Evolutionary conservation across 129 eudicot genomes (phyloP), one percentile per base, ranked within the genome.

Genomic region (Tanacetum coccineum): DNA sequence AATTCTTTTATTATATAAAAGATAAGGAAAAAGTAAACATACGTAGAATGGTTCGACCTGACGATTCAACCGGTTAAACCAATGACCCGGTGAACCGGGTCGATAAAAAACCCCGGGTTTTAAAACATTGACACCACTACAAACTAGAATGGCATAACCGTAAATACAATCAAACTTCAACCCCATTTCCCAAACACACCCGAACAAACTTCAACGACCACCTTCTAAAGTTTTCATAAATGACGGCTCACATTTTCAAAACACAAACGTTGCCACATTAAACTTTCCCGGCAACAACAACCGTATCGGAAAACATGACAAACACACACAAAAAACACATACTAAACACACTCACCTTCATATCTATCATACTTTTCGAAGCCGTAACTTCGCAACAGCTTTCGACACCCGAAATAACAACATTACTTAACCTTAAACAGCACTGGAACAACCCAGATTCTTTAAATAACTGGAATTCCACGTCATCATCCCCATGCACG

Each of bases 401-500:
- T 39, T 72, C 14, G 10, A 59, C 14, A 2, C 70, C 87, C 1
- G 95, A 88, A 1, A 58, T 62, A 30, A 51, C 52, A 48, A 77
- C 83, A 64, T 80, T 93, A 2, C 87, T 93, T 11, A 60, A 82
- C 75, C 76, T 93, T 64, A 81, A 75, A 14, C 81, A 80, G 19
- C 36, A 61, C 66, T 93, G 96, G 99, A 79, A 79, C 78, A 28
- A 76, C 61, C 70, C 96, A 12, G 42, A 36, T 36, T 7, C 42
- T 0, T 7, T 36, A 36, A 36, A 7, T 7, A 36, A 2, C 10
- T 36, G 42, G 42, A 36, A 36, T 9, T 82, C 93, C 12, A 28
- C 79, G 45, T 70, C 96, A 12, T 80, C 91, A 0, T 75, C 92
- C 2, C 90, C 87, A 20, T 93, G 99, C 52, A 19, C 26, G 40